Evolutionary conservation across 2,329 filamentous ascomycete species (phyloP).

Genomic region (Colletotrichum sp.): DNA sequence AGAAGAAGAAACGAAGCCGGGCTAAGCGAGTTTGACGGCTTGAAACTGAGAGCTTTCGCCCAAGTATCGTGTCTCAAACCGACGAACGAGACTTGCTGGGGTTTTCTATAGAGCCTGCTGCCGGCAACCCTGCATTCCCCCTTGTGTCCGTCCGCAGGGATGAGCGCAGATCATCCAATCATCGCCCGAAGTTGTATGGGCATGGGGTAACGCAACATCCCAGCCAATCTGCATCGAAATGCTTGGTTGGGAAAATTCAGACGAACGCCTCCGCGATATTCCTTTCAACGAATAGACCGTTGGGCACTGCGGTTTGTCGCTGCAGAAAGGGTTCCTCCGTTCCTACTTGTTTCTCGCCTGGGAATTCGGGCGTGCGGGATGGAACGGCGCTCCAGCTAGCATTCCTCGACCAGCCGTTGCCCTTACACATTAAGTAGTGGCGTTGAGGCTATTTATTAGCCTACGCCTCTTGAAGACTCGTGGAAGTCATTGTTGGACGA

Average conservation of each 20-base stretch:
- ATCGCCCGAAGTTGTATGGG: not conserved
- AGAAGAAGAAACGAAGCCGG: not conserved
- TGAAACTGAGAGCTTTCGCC: not conserved
- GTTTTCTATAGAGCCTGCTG: not conserved
- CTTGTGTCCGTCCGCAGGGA: conserved; percentile 3
- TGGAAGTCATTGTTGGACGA: not conserved
- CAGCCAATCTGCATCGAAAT: not conserved
- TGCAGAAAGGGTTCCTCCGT: not conserved
- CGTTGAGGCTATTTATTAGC: not conserved
- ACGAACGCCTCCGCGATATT: not conserved
- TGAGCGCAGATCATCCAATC: not conserved
- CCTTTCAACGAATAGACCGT: not conserved
- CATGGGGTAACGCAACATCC: not conserved
- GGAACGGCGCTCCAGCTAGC: not conserved
- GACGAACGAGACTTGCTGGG: not conserved
- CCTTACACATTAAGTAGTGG: not conserved
- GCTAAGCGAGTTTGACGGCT: not conserved
- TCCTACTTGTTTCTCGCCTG: not conserved
- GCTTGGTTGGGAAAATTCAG: not conserved
- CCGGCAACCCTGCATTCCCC: not conserved
- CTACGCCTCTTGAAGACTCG: not conserved
- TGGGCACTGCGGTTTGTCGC: not conserved
- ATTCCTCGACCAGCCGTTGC: conserved; percentile 8
- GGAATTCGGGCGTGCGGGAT: not conserved
- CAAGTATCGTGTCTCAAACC: not conserved